These are phyloP conservation scores for Russula brevipes DNA, from an alignment of 768 basidiomycete species.

Conservation along the genomic window DNA sequence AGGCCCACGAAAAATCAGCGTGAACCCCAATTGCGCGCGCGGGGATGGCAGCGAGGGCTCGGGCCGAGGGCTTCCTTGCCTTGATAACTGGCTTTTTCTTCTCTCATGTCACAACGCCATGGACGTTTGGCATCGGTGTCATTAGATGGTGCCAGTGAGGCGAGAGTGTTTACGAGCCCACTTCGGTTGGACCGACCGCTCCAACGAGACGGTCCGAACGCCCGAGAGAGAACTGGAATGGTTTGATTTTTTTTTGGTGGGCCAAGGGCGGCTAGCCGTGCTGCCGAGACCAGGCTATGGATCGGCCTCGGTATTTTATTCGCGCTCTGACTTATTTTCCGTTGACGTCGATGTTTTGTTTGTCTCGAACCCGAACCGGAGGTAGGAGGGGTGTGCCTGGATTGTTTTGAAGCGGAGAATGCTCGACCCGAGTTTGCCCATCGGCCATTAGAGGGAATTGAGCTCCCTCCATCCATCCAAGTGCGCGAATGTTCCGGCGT, in stretches of 20 bases:
- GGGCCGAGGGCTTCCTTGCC: not conserved
- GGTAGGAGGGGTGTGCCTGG: not conserved
- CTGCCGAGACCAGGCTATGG: not conserved
- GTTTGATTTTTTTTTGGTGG: too few species aligned
- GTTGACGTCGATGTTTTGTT: not conserved
- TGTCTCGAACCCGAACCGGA: not conserved
- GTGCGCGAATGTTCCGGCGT: not conserved
- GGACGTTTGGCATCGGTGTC: too few species aligned
- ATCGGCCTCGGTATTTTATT: slow-evolving; percentile 10
- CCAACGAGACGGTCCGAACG: slow-evolving; percentile 2
- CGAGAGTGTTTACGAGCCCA: not conserved
- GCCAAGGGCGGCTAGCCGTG: too few species aligned
- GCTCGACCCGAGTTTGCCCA: not conserved
- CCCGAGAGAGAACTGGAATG: not conserved
- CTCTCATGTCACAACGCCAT: too few species aligned
- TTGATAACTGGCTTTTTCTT: not conserved
- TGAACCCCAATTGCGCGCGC: not conserved
- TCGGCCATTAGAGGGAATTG: not conserved
- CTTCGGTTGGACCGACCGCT: not conserved
- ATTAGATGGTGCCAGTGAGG: too few species aligned
- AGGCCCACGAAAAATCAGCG: not conserved
- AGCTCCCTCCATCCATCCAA: not conserved
- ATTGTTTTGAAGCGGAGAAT: not conserved
- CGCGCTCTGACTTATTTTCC: not conserved
- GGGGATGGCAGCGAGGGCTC: not conserved